Evolutionary conservation across 2,329 filamentous ascomycete genomes (phyloP), one percentile per base, ranked within the genome.

Genomic region (Diaporthe caulivora): DNA sequence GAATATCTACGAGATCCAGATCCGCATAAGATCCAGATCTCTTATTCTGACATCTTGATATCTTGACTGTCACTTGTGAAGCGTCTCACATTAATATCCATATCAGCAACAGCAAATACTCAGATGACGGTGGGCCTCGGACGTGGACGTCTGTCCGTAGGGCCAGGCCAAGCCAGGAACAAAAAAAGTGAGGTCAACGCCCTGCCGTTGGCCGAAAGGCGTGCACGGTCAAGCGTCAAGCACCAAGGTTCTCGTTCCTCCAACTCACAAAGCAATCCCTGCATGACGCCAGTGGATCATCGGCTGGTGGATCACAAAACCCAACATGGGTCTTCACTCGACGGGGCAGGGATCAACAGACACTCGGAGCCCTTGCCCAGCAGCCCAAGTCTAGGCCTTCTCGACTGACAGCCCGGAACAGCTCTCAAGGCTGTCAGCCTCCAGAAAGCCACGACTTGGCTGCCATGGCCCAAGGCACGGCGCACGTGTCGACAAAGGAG

Each of bases 211-310:
- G 62, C 44, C 62, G 62, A 65, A 65, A 65, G 62, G 62, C 62
- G 62, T 65, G 62, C 62, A 65, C 62, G 62, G 62, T 26, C 62
- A 65, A 26, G 62, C 34, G 9, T 9, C n/a, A n/a, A 34, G 34
- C 34, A 18, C 29, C 62, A 65, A 65, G 62, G 62, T 51, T 65
- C 44, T 65, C 29, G 62, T 65, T 65, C 62, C 62, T 51, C 62
- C 62, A 51, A 65, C 31, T 51, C 62, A 65, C 62, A 65, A 65
- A 65, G 62, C 62, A 49, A 65, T 65, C 62, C 62, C 62, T 65
- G 62, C 62, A 65, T 15, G 44, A 44, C 62, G 44, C 62, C 62
- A 51, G 44, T 65, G 62, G 60, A 51, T 65, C 62, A 37, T 37
- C 62, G 62, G 29, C 31, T 34, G 60, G 60, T 49, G 60, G 60